Conservation (phyloP, 495 filamentous ascomycete genomes). For the Alectoria sarmentosa region DNA sequence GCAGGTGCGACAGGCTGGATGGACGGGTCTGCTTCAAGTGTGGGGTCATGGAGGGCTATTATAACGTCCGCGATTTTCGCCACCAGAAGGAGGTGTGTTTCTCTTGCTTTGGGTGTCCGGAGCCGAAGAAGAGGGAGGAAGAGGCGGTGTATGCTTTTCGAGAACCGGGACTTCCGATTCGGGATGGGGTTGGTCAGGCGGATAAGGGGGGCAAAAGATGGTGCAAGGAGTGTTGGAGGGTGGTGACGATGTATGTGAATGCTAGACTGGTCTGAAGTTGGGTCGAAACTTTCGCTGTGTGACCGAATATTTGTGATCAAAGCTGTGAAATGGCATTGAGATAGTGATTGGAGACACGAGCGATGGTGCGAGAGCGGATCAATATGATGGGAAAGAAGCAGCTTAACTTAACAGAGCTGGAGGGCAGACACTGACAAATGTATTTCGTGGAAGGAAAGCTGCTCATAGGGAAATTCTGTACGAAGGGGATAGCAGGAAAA, state of each 20-base stretch:
- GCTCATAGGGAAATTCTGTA: background rate
- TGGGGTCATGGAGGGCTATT: background rate
- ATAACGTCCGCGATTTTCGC: background rate
- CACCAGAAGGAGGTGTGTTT: background rate
- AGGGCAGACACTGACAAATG: background rate
- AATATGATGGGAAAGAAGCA: background rate
- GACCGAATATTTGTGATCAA: background rate
- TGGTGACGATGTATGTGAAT: background rate
- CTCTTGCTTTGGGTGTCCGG: background rate
- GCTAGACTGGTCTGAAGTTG: background rate
- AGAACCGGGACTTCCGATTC: background rate
- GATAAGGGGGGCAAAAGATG: background rate
- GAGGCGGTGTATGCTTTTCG: background rate
- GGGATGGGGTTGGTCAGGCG: background rate
- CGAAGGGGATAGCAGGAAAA: background rate
- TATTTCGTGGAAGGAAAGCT: background rate
- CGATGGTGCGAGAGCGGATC: background rate
- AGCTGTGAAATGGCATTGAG: background rate
- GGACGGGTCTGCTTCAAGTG: background rate
- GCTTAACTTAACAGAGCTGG: background rate
- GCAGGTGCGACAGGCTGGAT: background rate
- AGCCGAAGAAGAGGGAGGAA: background rate
- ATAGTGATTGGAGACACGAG: background rate
- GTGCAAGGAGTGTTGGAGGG: conserved; percentile 2
- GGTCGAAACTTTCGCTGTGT: background rate